Percentiles rank a stretch among this genome's conserved stretches.
Evolutionary conservation across 2,329 filamentous ascomycete species (phyloP).

Genomic region (Paradendryphiella salina): DNA sequence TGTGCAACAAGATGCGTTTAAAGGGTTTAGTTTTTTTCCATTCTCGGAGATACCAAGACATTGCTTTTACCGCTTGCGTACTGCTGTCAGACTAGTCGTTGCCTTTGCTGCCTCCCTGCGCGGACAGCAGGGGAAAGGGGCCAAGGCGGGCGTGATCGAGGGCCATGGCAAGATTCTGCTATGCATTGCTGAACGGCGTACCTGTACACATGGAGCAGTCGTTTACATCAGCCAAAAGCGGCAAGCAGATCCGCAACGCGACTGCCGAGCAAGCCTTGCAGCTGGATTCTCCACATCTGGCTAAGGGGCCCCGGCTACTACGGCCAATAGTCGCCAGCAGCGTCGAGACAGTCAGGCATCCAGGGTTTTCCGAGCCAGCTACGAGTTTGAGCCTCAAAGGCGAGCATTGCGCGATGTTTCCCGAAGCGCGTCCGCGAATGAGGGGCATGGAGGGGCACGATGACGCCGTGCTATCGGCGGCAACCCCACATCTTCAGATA

Average conservation of each 20-base stretch:
- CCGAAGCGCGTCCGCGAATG: constrained; percentile 30
- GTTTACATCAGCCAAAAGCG: constrained; percentile 20
- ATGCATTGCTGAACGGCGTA: constrained; percentile 11
- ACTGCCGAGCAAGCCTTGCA: constrained; percentile 3
- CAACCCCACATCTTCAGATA: constrained; percentile 28
- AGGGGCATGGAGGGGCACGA: constrained; percentile 36
- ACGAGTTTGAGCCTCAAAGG: constrained; percentile 35
- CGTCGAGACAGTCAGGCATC: constrained; percentile 3
- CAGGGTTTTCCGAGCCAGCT: constrained; percentile 19
- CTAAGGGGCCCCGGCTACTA: constrained; percentile 22
- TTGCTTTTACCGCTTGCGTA: no score
- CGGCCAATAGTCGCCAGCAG: constrained; percentile 17
- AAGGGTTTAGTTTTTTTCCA: not conserved
- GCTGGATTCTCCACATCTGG: constrained; percentile 20
- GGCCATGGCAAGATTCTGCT: not conserved
- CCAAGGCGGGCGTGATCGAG: not conserved
- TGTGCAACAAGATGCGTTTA: not conserved
- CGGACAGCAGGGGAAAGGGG: not conserved
- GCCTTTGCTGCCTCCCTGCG: not conserved
- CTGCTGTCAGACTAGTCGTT: not conserved
- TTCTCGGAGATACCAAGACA: constrained; percentile 5
- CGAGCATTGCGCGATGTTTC: constrained; percentile 30
- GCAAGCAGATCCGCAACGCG: constrained; percentile 24
- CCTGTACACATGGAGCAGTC: constrained; percentile 6
- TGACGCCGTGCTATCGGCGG: constrained; percentile 21